These are phyloP conservation scores for Straminergon stramineum DNA, from an alignment of 225 moss, liverwort and hornwort species.

Conservation along the genomic window DNA sequence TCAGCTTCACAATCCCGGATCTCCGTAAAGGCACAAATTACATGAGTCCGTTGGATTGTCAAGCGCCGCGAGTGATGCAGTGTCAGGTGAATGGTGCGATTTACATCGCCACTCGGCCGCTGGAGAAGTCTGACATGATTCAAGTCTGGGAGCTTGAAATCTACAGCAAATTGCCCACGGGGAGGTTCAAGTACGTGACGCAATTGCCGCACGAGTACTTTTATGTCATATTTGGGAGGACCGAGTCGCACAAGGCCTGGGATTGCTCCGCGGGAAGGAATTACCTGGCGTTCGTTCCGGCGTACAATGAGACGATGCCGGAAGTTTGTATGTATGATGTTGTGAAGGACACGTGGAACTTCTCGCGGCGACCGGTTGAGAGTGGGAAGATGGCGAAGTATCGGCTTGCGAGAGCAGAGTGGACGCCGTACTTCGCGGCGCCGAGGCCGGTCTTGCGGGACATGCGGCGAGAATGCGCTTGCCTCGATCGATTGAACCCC, in stretches of 20 bases:
- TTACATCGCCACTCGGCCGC: conserved; percentile 13
- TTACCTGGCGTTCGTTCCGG: conserved; percentile 14
- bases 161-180: conserved; percentile 9
- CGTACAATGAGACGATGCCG: background rate
- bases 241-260: conserved; percentile 11
- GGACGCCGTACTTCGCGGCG: conserved; percentile 15
- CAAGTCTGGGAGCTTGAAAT: conserved; percentile 33
- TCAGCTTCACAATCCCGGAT: conserved; percentile 9
- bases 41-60: conserved; percentile 5
- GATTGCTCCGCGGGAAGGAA: conserved; percentile 28
- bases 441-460: background rate
- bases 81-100: conserved; percentile 1
- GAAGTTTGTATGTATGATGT: conserved; percentile 24
- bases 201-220: conserved; percentile 13
- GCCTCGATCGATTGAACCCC: conserved; percentile 11
- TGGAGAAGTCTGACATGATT: background rate
- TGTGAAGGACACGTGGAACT: background rate
- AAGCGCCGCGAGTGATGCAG: conserved; percentile 34
- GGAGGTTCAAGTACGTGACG: conserved; percentile 8
- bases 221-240: conserved; percentile 6
- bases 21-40: background rate
- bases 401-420: conserved; percentile 3
- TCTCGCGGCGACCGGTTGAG: conserved; percentile 3
- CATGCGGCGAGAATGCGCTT: background rate
- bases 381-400: background rate